Evolutionary conservation across 305 asterid species (phyloP).

Genomic region (Ilex paraguariensis): DNA sequence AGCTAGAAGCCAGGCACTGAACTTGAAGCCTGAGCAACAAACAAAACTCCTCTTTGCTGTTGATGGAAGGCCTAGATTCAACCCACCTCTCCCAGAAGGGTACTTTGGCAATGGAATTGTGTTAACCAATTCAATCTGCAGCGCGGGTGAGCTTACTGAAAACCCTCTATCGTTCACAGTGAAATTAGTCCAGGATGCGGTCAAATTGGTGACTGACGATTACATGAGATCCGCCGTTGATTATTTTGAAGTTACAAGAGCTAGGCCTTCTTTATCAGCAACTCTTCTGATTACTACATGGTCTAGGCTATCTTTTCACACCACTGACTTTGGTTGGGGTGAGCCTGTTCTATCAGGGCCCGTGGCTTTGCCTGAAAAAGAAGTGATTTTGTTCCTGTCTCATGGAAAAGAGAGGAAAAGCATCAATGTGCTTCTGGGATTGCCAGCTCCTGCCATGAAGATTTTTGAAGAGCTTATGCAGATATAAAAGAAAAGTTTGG

Average conservation of each 20-base stretch:
- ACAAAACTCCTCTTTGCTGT: constrained; percentile 27
- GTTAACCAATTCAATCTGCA: constrained; percentile 8
- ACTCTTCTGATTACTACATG: constrained; percentile 21
- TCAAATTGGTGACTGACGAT: constrained; percentile 17
- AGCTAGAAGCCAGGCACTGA: constrained; percentile 16
- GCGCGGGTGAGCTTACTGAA: constrained; percentile 9
- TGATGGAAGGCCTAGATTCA: constrained; percentile 17
- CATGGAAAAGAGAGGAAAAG: constrained; percentile 14
- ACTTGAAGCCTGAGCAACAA: constrained; percentile 10
- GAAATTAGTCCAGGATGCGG: constrained; percentile 19
- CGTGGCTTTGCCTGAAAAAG: constrained; percentile 16
- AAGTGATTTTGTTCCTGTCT: constrained; percentile 10
- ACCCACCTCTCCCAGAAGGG: constrained; percentile 15
- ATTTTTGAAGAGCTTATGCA: constrained; percentile 17
- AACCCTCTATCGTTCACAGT: constrained; percentile 18
- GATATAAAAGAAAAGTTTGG: background rate
- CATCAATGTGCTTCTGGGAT: constrained; percentile 18
- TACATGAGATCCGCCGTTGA: constrained; percentile 24
- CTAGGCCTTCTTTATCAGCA: constrained; percentile 14
- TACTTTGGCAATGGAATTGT: constrained; percentile 26
- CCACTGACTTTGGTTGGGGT: constrained; percentile 29
- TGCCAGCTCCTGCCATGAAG: constrained; percentile 27
- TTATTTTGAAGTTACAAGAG: constrained; percentile 19
- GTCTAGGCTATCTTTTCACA: constrained; percentile 25
- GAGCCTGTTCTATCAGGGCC: constrained; percentile 19